Conservation (phyloP, 2,329 filamentous ascomycete genomes). For the Aspergillus calidoustus region DNA sequence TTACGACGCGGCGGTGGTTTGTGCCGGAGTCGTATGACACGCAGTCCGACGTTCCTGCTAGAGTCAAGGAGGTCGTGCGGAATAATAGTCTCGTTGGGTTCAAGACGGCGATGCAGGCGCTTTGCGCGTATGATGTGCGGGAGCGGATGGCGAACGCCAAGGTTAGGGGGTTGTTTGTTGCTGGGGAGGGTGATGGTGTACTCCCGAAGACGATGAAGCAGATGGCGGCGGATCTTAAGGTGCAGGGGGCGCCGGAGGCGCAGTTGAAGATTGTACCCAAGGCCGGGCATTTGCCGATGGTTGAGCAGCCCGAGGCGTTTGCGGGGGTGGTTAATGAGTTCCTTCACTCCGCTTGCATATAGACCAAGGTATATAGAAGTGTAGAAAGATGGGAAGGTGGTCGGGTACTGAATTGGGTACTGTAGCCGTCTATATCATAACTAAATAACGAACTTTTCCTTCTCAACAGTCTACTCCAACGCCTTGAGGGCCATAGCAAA, state of each 20-base stretch:
- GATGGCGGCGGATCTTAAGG: conserved; percentile 65
- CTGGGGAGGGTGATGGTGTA: conserved; percentile 73
- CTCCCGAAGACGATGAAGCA: conserved; percentile 79
- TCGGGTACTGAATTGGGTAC: neutral
- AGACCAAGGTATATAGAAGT: neutral
- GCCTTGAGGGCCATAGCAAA: conserved; percentile 71
- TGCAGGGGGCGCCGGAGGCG: conserved; percentile 58
- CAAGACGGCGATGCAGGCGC: conserved; percentile 74
- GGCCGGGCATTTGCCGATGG: conserved; percentile 84
- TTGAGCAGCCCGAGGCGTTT: conserved; percentile 72
- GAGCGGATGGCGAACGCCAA: conserved; percentile 44
- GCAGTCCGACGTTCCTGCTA: conserved; percentile 55
- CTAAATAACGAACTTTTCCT: neutral
- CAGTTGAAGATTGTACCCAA: conserved; percentile 68
- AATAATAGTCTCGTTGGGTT: conserved; percentile 74
- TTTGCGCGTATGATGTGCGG: conserved; percentile 58
- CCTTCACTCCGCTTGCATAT: conserved; percentile 37
- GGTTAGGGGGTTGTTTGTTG: conserved; percentile 65
- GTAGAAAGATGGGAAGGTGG: neutral
- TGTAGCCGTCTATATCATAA: neutral
- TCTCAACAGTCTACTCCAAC: neutral
- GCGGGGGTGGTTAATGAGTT: conserved; percentile 66
- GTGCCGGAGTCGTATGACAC: conserved; percentile 61
- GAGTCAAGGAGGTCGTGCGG: conserved; percentile 71
- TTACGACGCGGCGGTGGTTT: conserved; percentile 80